phyloP scores from a whole-genome alignment of 176 grass and related monocot species.

The Avena eriantha region DNA sequence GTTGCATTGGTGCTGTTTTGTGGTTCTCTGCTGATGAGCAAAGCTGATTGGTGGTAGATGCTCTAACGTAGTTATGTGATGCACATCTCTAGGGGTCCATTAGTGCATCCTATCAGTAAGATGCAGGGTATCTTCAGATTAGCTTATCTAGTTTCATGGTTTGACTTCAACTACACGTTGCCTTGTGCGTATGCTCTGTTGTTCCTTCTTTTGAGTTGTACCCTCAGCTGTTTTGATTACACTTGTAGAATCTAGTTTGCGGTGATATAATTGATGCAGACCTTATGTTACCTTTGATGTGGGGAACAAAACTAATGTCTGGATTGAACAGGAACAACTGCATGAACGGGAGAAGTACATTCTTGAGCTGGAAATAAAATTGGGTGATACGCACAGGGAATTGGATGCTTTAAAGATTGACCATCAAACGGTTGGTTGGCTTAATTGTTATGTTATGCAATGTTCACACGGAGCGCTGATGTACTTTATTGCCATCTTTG shows the following conservation, averaged over 20 bases:
- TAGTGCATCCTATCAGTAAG: conserved; percentile 11
- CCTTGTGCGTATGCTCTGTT: not conserved
- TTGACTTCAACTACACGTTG: not conserved
- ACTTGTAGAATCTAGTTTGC: not conserved
- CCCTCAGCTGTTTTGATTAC: not conserved
- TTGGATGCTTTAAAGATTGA: conserved; percentile 85
- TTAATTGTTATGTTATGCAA: conserved; percentile 1
- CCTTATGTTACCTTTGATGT: not conserved
- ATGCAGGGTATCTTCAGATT: not conserved
- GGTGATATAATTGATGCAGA: not conserved
- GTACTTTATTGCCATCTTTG: not conserved
- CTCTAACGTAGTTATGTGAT: not conserved
- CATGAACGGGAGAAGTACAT: conserved; percentile 91
- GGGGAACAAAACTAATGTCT: conserved; percentile 16
- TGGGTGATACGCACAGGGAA: conserved; percentile 84
- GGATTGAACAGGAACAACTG: conserved; percentile 78
- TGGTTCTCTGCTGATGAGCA: conserved; percentile 17
- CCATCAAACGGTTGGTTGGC: conserved; percentile 79
- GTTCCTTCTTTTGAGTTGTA: not conserved
- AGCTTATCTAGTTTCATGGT: not conserved
- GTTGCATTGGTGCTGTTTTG: not conserved
- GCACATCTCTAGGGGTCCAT: not conserved
- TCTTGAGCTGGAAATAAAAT: conserved; percentile 87
- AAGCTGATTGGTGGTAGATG: conserved; percentile 17
- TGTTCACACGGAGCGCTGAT: conserved; percentile 15